Conservation (phyloP, 169 alveolate genomes). For the Eimeria maxima region DNA sequence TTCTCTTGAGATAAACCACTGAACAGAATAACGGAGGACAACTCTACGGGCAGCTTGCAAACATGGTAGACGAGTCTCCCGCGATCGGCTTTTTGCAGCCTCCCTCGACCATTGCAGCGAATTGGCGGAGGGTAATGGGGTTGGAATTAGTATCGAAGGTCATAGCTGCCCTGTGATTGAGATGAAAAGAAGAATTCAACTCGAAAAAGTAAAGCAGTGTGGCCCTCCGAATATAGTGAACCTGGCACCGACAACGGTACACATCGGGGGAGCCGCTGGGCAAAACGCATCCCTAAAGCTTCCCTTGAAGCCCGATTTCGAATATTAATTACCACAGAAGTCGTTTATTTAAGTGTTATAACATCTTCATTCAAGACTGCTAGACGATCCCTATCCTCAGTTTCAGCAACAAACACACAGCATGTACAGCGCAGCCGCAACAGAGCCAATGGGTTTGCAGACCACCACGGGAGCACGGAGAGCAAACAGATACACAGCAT, state of each 20-base stretch:
- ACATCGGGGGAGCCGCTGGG: constrained; percentile 42
- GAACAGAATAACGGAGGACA: not conserved
- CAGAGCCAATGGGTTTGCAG: constrained; percentile 47
- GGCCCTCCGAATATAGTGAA: not conserved
- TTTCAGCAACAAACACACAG: not conserved
- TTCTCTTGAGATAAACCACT: not conserved
- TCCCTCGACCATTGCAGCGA: constrained; percentile 5
- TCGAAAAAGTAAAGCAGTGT: not conserved
- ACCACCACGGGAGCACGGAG: not conserved
- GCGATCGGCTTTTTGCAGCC: constrained; percentile 5
- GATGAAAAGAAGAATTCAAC: not conserved
- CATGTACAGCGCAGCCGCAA: constrained; percentile 46
- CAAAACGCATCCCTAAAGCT: not conserved
- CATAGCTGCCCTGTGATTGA: not conserved
- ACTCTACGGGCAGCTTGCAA: not conserved
- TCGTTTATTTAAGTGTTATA: not conserved
- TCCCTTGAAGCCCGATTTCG: not conserved
- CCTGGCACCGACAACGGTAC: constrained; percentile 23
- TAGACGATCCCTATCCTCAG: not conserved
- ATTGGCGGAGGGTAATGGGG: not conserved
- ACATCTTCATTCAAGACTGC: not conserved
- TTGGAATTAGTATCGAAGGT: not conserved
- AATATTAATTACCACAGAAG: not conserved
- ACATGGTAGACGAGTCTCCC: not conserved
- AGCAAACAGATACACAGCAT: not conserved